Base-by-base conservation (phyloP, 1,284 basidiomycete genomes). In the Spongiforma sp. region DNA sequence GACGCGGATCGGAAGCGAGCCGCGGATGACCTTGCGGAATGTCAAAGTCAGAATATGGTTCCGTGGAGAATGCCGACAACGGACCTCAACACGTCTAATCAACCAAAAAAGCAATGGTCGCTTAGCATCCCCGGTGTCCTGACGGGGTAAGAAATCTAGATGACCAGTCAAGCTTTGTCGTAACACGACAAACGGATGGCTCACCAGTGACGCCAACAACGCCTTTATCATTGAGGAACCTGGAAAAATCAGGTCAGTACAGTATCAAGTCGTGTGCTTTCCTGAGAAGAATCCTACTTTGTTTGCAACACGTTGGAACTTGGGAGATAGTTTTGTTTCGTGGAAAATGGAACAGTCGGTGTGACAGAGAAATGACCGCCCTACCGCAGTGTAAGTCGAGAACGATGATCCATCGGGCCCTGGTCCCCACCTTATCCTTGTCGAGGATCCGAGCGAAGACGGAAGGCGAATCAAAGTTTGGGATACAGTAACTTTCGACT, bases 331-430 rank as follows among this genome's bases (percentile, higher is more conserved):
- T 90, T 92, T 75, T 96, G 94, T 77, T 95, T 96, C 14, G 89
- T 87, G 9, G 84, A 84, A 71, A 89, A 93, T 0, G 85, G 79
- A 24, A 85, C 79, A 9, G 82, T 86, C 0, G 94, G 94, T 14
- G 85, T 88, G 72, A 97, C 89, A 8, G 89, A 93, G 76, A 96
- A 97, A 75, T 98, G 95, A 0, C 95, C 95, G n/a, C 95, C 96
- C 84, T 93, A 46, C 4, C 24, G 53, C n/a, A 50, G 36, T 28
- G 60, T 71, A 58, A 71, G 61, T 9, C 12, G 36, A 43, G 56
- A 17, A 37, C 26, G 9, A 55, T 14, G 17, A 1, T 54, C 10
- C 7, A 65, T 59, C 56, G 28, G 41, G 34, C 8, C 14, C 19
- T n/a, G 36, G 28, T 12, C 21, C 70, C 5, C 32, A 84, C 82